phyloP scores from a whole-genome alignment of 768 basidiomycete species.

The Megacollybia marginata region DNA sequence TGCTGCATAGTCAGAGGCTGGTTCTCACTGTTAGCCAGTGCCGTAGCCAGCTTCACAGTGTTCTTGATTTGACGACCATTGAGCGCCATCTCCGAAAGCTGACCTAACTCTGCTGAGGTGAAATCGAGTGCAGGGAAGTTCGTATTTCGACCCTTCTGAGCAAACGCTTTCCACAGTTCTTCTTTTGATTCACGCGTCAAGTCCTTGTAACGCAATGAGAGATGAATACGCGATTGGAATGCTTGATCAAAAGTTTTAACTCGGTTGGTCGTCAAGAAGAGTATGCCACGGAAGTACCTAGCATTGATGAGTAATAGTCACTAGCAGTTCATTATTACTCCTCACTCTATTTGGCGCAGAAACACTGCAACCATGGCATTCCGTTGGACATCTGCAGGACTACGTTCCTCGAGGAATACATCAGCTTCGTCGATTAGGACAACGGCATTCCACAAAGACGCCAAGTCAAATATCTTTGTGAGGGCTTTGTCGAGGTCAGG shows the following conservation, averaged over 20 bases:
- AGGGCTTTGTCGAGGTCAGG: slow-evolving; percentile 3
- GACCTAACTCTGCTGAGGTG: not conserved
- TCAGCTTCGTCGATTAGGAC: slow-evolving; percentile 12
- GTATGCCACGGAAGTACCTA: slow-evolving; percentile 1
- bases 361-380: slow-evolving; percentile 8
- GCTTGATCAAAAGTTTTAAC: slow-evolving; percentile 27
- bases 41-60: not conserved
- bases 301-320: not conserved
- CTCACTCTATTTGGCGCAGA: slow-evolving; percentile 6
- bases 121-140: not conserved
- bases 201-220: not conserved
- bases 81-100: not conserved
- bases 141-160: not conserved
- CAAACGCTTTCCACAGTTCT: not conserved
- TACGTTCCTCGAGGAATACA: slow-evolving; percentile 10
- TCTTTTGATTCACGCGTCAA: not conserved
- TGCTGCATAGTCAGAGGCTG: too few species aligned
- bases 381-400: slow-evolving; percentile 2
- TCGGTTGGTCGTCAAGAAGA: slow-evolving; percentile 11
- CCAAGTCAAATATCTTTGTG: slow-evolving; percentile 3
- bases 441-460: slow-evolving; percentile 8
- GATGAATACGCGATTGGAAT: slow-evolving; percentile 25
- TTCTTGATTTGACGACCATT: not conserved
- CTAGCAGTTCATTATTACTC: not conserved
- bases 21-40: not conserved